Conservation (phyloP, 495 filamentous ascomycete genomes). For the Xylaria scruposa region DNA sequence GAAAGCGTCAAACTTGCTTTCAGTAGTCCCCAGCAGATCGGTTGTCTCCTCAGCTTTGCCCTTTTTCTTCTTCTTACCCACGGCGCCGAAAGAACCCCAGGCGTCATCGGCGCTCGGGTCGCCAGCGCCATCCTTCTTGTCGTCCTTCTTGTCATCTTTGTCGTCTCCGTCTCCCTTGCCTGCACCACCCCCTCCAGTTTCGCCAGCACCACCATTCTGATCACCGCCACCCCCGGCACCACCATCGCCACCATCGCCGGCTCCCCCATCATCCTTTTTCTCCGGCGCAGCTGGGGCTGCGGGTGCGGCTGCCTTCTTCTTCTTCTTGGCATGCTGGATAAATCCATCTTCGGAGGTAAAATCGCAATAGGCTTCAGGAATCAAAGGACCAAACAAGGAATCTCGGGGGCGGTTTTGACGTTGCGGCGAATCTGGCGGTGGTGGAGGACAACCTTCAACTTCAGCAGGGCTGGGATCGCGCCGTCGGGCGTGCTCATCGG, state of each 20-base stretch:
- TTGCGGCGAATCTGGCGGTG: conserved; percentile 30
- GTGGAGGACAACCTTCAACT: conserved; percentile 28
- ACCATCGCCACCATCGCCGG: conserved; percentile 37
- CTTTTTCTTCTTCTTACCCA: conserved; percentile 57
- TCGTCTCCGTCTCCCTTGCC: conserved; percentile 38
- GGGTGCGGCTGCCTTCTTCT: conserved; percentile 35
- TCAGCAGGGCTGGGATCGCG: conserved; percentile 30
- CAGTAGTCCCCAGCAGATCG: conserved; percentile 25
- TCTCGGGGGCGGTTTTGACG: conserved; percentile 30
- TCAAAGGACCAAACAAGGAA: conserved; percentile 41
- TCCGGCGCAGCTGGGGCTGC: conserved; percentile 32
- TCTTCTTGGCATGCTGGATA: conserved; percentile 46
- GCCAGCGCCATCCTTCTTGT: conserved; percentile 28
- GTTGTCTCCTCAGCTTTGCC: conserved; percentile 42
- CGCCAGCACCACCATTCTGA: conserved; percentile 36
- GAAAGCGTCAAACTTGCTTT: conserved; percentile 46
- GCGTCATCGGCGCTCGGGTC: conserved; percentile 37
- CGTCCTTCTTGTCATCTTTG: conserved; percentile 42
- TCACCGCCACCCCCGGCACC: conserved; percentile 29
- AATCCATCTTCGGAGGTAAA: conserved; percentile 56
- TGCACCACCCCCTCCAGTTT: conserved; percentile 34
- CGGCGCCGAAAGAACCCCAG: conserved; percentile 40
- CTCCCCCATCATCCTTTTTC: conserved; percentile 53
- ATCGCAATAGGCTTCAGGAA: conserved; percentile 47
- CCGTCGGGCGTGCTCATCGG: conserved; percentile 33